These are phyloP conservation scores for Salix brachista DNA, from an alignment of 345 rosid genomes.

Conservation along the genomic window DNA sequence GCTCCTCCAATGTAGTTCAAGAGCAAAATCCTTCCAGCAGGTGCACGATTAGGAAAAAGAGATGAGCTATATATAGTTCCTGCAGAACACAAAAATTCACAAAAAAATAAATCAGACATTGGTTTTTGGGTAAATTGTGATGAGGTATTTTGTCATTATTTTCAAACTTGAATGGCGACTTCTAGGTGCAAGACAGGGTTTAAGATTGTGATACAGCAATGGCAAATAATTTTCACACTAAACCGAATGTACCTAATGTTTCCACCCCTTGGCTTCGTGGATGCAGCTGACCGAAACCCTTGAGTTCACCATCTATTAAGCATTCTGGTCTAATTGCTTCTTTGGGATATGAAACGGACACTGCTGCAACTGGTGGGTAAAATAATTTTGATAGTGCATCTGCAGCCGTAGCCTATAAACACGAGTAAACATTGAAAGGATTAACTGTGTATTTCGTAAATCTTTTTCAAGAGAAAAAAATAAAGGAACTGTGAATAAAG, in stretches of 20 bases:
- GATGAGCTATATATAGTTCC: slow-evolving; percentile 95
- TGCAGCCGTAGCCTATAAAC: slow-evolving; percentile 63
- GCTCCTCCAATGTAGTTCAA: slow-evolving; percentile 87
- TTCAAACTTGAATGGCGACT: not conserved
- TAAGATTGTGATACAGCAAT: not conserved
- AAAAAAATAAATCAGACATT: not conserved
- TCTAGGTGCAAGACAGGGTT: not conserved
- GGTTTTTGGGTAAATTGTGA: not conserved
- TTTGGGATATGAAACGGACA: slow-evolving; percentile 77
- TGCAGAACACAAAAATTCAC: slow-evolving; percentile 21
- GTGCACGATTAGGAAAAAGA: slow-evolving; percentile 88
- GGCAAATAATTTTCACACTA: not conserved
- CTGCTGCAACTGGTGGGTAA: slow-evolving; percentile 97
- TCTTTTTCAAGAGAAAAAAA: not conserved
- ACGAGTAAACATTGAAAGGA: not conserved
- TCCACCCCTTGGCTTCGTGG: slow-evolving; percentile 98
- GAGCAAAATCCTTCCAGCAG: slow-evolving; percentile 69
- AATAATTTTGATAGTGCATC: slow-evolving; percentile 72
- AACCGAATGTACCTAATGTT: slow-evolving; percentile 63
- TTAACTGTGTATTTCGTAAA: not conserved
- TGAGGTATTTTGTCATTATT: not conserved
- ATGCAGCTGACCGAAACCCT: slow-evolving; percentile 96
- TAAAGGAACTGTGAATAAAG: not conserved
- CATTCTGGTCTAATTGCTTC: slow-evolving; percentile 76
- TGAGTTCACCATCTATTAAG: slow-evolving; percentile 78